Evolutionary conservation across 2,329 filamentous ascomycete species (phyloP), one percentile per base, ranked within the genome.

Genomic region (Remersonia thermophila): DNA sequence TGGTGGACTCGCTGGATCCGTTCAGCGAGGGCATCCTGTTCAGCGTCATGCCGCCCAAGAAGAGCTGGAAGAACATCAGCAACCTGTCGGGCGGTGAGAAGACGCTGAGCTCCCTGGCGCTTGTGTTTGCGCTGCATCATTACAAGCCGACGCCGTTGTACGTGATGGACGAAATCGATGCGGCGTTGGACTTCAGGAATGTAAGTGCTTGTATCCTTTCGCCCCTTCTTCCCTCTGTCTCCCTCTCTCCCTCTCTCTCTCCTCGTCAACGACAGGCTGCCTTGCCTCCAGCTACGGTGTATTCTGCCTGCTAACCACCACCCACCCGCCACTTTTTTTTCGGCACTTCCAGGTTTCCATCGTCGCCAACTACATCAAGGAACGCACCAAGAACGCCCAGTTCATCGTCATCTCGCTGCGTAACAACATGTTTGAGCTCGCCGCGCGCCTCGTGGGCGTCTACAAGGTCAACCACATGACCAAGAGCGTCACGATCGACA

Each of bases 391-490:
- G 71, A 98, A 98, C 61, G 93, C 91, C 2, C 91, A 98, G 56
- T 98, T 98, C 58, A 91, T 98, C 50, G 91, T 98, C 54, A 98
- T 98, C 55, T 95, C 86, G 12, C 68, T 98, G 52, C 73, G 91
- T 52, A 98, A 98, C 63, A 98, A 98, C 67, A 98, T 98, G 91
- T 98, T 98, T 60, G 91, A 98, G 67, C 76, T 98, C 45, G 89
- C 93, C n/a, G 77, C 85, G 39, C 75, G 93, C 38, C 72, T 98
- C 41, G 86, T 98, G 11, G 93, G 93, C 48, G 91, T 98, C 38
- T 98, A 98, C 69, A 98, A 98, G 69, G 91, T 98, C 57, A 96
- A 93, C 61, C 89, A 98, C 60, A 98, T 96, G 78, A 91, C 83
- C 42, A 91, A 89, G 73, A 87, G 82, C 58, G 83, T 91, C 15